Evolutionary conservation across 2,329 filamentous ascomycete species (phyloP).

Genomic region (Neurospora crassa): DNA sequence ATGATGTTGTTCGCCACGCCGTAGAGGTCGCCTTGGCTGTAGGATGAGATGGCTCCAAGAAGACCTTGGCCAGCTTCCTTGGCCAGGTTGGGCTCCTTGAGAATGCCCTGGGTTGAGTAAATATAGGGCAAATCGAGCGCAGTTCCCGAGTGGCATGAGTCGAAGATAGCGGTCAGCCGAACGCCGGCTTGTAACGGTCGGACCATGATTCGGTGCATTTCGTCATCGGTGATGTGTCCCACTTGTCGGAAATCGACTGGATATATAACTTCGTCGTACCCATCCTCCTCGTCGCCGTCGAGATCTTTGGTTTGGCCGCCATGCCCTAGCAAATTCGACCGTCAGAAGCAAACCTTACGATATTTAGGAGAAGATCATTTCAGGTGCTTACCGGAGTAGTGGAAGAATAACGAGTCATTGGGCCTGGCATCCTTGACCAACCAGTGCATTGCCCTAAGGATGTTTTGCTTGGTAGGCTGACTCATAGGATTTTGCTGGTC

Average conservation of each 20-base stretch:
- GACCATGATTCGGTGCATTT: constrained; percentile 70
- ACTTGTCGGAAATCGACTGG: constrained; percentile 70
- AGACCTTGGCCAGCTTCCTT: constrained; percentile 59
- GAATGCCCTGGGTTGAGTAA: constrained; percentile 58
- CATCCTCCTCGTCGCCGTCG: constrained; percentile 73
- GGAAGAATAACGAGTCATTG: constrained; percentile 94
- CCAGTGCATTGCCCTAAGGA: constrained; percentile 95
- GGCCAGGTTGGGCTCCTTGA: constrained; percentile 59
- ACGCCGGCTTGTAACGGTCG: constrained; percentile 45
- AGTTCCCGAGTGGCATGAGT: constrained; percentile 59
- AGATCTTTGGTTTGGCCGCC: constrained; percentile 74
- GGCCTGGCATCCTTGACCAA: constrained; percentile 85
- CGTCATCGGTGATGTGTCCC: constrained; percentile 77
- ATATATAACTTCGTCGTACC: constrained; percentile 77
- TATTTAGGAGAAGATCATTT: neutral
- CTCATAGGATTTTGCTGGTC: constrained; percentile 97
- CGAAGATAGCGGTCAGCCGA: constrained; percentile 52
- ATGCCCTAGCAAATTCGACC: constrained; percentile 41
- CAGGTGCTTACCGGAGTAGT: constrained; percentile 68
- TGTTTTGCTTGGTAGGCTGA: constrained; percentile 92
- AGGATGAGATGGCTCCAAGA: constrained; percentile 48
- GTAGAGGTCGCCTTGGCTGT: constrained; percentile 63
- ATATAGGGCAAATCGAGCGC: constrained; percentile 59
- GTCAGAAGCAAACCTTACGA: neutral
- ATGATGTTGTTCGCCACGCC: constrained; percentile 74